Percentiles rank a stretch among this genome's conserved stretches.
Evolutionary conservation across 768 basidiomycete species (phyloP).

Genomic region (Termitomyces sp.): DNA sequence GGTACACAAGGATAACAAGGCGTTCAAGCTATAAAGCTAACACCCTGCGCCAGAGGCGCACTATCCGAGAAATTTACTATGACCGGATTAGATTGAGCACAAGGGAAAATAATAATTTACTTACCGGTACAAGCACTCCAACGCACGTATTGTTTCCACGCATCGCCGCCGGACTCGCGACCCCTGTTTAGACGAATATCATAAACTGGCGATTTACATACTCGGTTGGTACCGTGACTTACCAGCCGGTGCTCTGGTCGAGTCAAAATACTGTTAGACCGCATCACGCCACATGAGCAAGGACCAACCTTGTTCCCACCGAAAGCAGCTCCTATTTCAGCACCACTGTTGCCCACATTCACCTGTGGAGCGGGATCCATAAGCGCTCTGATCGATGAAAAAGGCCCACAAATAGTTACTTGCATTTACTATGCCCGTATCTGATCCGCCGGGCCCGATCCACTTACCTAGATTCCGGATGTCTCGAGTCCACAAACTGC

Average conservation of each 20-base stretch:
- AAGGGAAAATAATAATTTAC: slow-evolving; percentile 9
- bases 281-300: slow-evolving; percentile 15
- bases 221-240: slow-evolving; percentile 22
- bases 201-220: not conserved
- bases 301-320: slow-evolving; percentile 82
- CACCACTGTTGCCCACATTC: slow-evolving; percentile 56
- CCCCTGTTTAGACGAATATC: slow-evolving; percentile 50
- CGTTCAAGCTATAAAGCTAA: slow-evolving; percentile 60
- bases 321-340: slow-evolving; percentile 76
- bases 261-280: slow-evolving; percentile 13
- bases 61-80: slow-evolving; percentile 85
- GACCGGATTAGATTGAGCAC: not conserved
- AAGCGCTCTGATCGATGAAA: slow-evolving; percentile 6
- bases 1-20: not conserved
- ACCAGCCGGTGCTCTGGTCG: slow-evolving; percentile 77
- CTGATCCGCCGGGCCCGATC: slow-evolving; percentile 87
- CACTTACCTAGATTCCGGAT: slow-evolving; percentile 82
- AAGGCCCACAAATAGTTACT: slow-evolving; percentile 22
- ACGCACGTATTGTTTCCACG: slow-evolving; percentile 97
- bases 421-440: slow-evolving; percentile 91
- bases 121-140: slow-evolving; percentile 83
- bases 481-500: slow-evolving; percentile 87
- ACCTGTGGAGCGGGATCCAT: slow-evolving; percentile 28
- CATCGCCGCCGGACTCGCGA: slow-evolving; percentile 93
- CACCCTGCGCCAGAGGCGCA: slow-evolving; percentile 90